Conservation (phyloP, 495 filamentous ascomycete genomes). For the Zalerion maritima region DNA sequence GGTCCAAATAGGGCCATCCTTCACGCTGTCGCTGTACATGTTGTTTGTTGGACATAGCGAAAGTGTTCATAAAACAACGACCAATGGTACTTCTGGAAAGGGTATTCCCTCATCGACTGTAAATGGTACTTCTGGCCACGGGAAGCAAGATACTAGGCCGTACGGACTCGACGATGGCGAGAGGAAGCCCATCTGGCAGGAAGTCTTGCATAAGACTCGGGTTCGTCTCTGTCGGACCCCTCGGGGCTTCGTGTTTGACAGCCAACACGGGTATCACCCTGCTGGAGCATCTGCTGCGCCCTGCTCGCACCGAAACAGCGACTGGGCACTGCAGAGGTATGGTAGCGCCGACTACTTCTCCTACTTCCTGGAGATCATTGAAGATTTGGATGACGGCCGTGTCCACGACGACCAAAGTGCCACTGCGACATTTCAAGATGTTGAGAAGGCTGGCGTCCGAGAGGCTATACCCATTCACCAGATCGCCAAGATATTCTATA, state of each 20-base stretch:
- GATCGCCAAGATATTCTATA: slow-evolving; percentile 93
- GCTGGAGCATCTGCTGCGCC: too few relatives aligned
- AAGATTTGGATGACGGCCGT: slow-evolving; percentile 86
- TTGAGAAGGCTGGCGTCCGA: slow-evolving; percentile 61
- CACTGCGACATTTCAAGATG: too few relatives aligned
- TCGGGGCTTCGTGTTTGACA: slow-evolving; percentile 15
- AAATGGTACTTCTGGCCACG: too few relatives aligned
- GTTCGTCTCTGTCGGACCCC: slow-evolving; percentile 56
- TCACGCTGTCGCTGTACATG: slow-evolving; percentile 91
- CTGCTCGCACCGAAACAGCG: too few relatives aligned
- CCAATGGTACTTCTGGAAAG: too few relatives aligned
- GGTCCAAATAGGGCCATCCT: slow-evolving; percentile 78
- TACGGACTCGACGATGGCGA: slow-evolving; percentile 33
- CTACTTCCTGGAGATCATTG: slow-evolving; percentile 79
- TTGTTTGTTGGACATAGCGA: slow-evolving; percentile 77
- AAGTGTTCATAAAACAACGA: too few relatives aligned
- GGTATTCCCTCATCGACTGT: too few relatives aligned
- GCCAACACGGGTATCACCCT: slow-evolving; percentile 10
- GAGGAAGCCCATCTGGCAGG: slow-evolving; percentile 84
- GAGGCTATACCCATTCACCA: slow-evolving; percentile 80
- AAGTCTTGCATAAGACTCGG: slow-evolving; percentile 88
- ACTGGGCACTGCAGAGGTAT: background rate
- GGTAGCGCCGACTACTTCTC: slow-evolving; percentile 49
- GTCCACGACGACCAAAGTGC: slow-evolving; percentile 74
- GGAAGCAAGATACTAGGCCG: too few relatives aligned